phyloP scores from a whole-genome alignment of 768 basidiomycete genomes.

The Amyloporia xantha region DNA sequence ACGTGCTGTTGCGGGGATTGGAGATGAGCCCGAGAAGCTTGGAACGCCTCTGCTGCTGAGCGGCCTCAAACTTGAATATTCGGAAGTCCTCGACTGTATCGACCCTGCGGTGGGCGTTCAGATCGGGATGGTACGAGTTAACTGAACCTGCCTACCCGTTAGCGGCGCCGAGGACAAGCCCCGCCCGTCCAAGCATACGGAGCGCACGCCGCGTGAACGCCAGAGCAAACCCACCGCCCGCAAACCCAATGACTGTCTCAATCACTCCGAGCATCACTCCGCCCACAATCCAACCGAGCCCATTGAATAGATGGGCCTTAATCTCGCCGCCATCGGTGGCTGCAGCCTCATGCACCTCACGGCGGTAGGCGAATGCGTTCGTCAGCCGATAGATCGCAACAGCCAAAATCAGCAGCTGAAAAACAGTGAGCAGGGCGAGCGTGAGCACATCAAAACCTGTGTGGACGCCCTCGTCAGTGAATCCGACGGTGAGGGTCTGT shows the following conservation, averaged over 20 bases:
- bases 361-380: slow-evolving; percentile 43
- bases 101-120: slow-evolving; percentile 29
- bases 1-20: slow-evolving; percentile 46
- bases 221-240: slow-evolving; percentile 43
- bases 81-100: slow-evolving; percentile 50
- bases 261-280: slow-evolving; percentile 57
- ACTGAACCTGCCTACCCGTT: slow-evolving; percentile 49
- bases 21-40: slow-evolving; percentile 43
- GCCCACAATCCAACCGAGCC: slow-evolving; percentile 58
- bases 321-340: slow-evolving; percentile 21
- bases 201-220: slow-evolving; percentile 52
- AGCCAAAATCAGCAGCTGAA: slow-evolving; percentile 53
- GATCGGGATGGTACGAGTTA: neutral
- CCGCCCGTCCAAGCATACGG: slow-evolving; percentile 45
- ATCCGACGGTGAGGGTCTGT: slow-evolving; percentile 31
- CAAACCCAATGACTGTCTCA: slow-evolving; percentile 63
- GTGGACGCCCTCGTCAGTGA: slow-evolving; percentile 32
- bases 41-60: slow-evolving; percentile 29
- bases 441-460: slow-evolving; percentile 57
- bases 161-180: slow-evolving; percentile 53
- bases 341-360: slow-evolving; percentile 43
- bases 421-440: slow-evolving; percentile 50
- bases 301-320: slow-evolving; percentile 44
- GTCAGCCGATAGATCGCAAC: slow-evolving; percentile 54
- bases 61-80: slow-evolving; percentile 28